Base-by-base conservation (phyloP, 75 land plant species). In the Pinus tabuliformis region DNA sequence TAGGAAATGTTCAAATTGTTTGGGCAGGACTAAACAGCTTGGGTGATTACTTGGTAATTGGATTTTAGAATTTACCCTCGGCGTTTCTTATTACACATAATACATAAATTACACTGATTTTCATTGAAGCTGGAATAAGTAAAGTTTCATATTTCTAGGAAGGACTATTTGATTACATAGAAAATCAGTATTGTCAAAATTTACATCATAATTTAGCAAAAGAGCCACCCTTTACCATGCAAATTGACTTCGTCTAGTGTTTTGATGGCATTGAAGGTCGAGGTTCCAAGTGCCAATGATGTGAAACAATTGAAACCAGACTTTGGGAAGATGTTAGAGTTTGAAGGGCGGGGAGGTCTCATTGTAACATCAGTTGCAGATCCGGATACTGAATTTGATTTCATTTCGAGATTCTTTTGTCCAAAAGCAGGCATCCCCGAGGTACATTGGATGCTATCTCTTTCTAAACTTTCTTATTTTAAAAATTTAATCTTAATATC, bases 31-130 rank as follows among this genome's bases (percentile, higher is more conserved):
- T 64, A 52, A 86, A 74, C 26, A 59, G 59, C 57, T 17, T 79
- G 16, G 87, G 85, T 57, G 87, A 86, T 72, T 86, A 86, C 71
- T 78, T 86, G 87, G 87, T 85, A 66, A 58, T 61, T 36, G 18
- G 68, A 64, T 64, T 64, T 64, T 18, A 14, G 68, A 64, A 28
- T 64, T 64, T 18, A 3, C 13, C 8, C 18, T 24, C 2, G 3
- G 21, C 12, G 21, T 20, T 6, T 58, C 30, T 64, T 14, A 64
- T 30, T 26, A 64, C 22, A 64, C 30, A 22, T 9, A 64, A 14
- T 64, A 14, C 9, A 9, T 49, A 49, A 49, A 49, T 49, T 49
- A 11, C 12, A 49, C 54, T 49, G 54, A 6, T 49, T 49, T 49
- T 58, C 60, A 58, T 18, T 18, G 60, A 49, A 58, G 60, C 60